Evolutionary conservation across 2,329 filamentous ascomycete genomes (phyloP).

Genomic region (Fusarium sp.): DNA sequence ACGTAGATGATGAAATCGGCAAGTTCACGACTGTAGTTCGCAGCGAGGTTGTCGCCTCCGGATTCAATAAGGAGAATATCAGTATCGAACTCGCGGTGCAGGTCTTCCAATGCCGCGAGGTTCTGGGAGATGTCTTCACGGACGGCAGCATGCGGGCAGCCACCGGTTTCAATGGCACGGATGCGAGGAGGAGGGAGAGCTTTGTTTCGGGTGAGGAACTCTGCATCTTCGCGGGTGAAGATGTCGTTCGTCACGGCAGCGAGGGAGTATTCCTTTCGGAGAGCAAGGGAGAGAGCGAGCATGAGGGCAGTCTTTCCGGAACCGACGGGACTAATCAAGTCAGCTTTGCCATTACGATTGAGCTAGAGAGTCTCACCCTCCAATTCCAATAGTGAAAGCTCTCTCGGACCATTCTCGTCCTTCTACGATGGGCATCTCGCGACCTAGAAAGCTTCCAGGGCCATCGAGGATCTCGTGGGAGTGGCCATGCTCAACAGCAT

Average conservation of each 20-base stretch:
- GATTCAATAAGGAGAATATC: conserved; percentile 94
- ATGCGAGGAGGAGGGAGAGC: conserved; percentile 87
- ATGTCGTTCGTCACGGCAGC: conserved; percentile 99
- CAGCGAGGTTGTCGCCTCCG: conserved; percentile 94
- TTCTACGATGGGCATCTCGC: conserved; percentile 93
- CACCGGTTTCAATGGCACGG: conserved; percentile 95
- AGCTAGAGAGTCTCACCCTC: conserved; percentile 71
- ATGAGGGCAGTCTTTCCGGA: conserved; percentile 98
- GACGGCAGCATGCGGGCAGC: conserved; percentile 95
- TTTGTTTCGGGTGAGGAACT: conserved; percentile 89
- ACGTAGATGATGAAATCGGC: conserved; percentile 99
- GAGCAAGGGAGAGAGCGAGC: conserved; percentile 87
- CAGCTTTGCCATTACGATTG: neutral
- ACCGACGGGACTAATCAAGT: conserved; percentile 79
- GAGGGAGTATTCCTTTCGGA: conserved; percentile 83
- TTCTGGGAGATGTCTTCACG: conserved; percentile 97
- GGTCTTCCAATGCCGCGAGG: conserved; percentile 87
- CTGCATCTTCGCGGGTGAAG: conserved; percentile 97
- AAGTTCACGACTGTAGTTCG: conserved; percentile 94
- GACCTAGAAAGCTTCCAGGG: conserved; percentile 86
- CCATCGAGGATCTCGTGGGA: conserved; percentile 95
- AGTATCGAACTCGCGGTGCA: conserved; percentile 80
- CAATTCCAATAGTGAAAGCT: conserved; percentile 97
- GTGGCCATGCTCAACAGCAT: conserved; percentile 83
- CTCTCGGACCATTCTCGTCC: conserved; percentile 87